A percentile compares a stretch with the other conserved stretches of the same genome.
Conservation (phyloP, 495 filamentous ascomycete genomes). For the Lophium mytilinum region DNA sequence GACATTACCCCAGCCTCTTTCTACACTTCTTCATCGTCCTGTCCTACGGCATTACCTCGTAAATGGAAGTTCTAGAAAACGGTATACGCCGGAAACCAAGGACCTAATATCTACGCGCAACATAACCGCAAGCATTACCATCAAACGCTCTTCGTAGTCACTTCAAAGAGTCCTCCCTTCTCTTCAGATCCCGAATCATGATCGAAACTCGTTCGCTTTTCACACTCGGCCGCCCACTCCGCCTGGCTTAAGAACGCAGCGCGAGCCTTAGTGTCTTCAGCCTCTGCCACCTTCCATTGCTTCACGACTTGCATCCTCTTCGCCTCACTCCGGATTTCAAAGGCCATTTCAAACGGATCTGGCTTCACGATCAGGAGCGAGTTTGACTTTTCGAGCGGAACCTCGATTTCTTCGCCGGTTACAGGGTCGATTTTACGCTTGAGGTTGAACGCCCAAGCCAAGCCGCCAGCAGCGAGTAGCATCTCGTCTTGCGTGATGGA, state of each 20-base stretch:
- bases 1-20: no score
- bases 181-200: no score
- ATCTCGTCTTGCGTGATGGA: constrained; percentile 30
- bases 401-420: constrained; percentile 41
- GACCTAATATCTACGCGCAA: no score
- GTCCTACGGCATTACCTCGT: no score
- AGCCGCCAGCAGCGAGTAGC: constrained; percentile 25
- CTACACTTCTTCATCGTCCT: no score
- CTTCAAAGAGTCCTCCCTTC: no score
- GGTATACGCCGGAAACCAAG: no score
- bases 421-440: constrained; percentile 25
- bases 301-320: constrained; percentile 19
- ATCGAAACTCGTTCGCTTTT: no score
- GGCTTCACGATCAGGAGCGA: constrained; percentile 34
- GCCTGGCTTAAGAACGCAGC: constrained; percentile 15
- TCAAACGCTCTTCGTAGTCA: no score
- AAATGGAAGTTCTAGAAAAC: no score
- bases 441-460: constrained; percentile 33
- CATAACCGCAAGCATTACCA: no score
- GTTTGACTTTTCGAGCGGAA: constrained; percentile 27
- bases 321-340: constrained; percentile 25
- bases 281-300: constrained; percentile 24
- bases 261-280: constrained; percentile 17
- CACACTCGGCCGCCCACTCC: neutral
- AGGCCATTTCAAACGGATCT: constrained; percentile 31